Conservation (phyloP, 208 protist genomes). For the Trypanosomatidae sp. region DNA sequence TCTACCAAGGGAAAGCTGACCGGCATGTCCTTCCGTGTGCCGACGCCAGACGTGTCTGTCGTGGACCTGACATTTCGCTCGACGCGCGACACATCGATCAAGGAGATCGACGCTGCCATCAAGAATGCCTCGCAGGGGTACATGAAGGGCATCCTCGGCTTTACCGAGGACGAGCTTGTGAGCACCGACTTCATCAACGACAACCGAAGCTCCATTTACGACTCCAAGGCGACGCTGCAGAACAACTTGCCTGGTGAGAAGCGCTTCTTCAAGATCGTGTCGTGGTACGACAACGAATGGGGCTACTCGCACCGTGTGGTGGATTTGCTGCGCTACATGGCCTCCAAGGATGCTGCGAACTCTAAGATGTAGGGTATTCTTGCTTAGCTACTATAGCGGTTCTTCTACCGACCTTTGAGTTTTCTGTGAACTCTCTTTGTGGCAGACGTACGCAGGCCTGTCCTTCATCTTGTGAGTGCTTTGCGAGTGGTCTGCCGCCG, state of each 20-base stretch:
- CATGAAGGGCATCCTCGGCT: conserved; percentile 97
- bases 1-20: conserved; percentile 89
- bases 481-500: neutral
- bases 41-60: conserved; percentile 98
- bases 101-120: conserved; percentile 96
- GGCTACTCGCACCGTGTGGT: conserved; percentile 99
- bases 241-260: conserved; percentile 87
- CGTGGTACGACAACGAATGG: conserved; percentile 99
- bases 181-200: conserved; percentile 98
- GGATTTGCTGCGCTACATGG: conserved; percentile 95
- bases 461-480: neutral
- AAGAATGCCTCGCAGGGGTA: conserved; percentile 90
- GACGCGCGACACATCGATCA: conserved; percentile 91
- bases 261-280: conserved; percentile 98
- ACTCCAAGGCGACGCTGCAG: conserved; percentile 97
- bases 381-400: neutral
- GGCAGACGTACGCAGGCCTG: neutral
- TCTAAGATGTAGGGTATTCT: conserved; percentile 7
- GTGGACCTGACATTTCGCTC: conserved; percentile 97
- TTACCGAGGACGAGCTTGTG: conserved; percentile 98
- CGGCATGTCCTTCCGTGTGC: conserved; percentile 99
- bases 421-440: neutral
- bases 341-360: conserved; percentile 42
- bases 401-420: neutral
- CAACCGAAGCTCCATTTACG: conserved; percentile 97